Evolutionary conservation across 2,329 filamentous ascomycete genomes (phyloP).

Genomic region (Aspergillus piperis): DNA sequence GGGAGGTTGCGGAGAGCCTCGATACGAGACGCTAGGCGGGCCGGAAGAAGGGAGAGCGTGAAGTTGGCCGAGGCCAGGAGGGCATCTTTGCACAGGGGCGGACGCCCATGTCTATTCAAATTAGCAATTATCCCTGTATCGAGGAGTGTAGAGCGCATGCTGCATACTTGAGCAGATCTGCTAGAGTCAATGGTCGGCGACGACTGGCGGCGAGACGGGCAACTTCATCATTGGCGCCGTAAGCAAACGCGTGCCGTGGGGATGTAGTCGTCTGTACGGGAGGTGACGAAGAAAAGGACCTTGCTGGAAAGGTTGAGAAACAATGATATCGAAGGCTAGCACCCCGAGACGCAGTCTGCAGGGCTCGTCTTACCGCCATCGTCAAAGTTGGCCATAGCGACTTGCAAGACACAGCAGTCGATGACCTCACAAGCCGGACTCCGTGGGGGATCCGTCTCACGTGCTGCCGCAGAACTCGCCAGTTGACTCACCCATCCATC

Average conservation of each 20-base stretch:
- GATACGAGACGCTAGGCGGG: conserved; percentile 89
- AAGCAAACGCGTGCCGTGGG: conserved; percentile 49
- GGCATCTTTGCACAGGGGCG: conserved; percentile 76
- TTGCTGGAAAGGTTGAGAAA: background rate
- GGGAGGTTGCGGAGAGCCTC: conserved; percentile 90
- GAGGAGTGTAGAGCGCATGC: background rate
- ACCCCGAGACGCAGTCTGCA: conserved; percentile 16
- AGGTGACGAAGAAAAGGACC: conserved; percentile 22
- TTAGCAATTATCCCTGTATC: background rate
- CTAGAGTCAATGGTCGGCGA: conserved; percentile 78
- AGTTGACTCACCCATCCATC: background rate
- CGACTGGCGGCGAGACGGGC: conserved; percentile 73
- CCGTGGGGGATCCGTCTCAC: background rate
- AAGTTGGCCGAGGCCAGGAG: conserved; percentile 93
- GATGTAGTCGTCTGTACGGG: conserved; percentile 40
- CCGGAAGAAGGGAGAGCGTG: conserved; percentile 86
- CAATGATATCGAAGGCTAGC: conserved; percentile 6
- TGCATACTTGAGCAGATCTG: conserved; percentile 74
- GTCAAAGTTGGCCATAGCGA: conserved; percentile 23
- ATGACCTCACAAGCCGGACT: conserved; percentile 8
- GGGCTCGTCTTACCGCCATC: conserved; percentile 25
- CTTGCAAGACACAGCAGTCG: background rate
- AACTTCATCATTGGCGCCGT: conserved; percentile 73
- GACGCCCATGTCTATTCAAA: conserved; percentile 66
- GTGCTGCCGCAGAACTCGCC: background rate